Base-by-base conservation (phyloP, 2,329 filamentous ascomycete genomes). In the Apiospora marii region DNA sequence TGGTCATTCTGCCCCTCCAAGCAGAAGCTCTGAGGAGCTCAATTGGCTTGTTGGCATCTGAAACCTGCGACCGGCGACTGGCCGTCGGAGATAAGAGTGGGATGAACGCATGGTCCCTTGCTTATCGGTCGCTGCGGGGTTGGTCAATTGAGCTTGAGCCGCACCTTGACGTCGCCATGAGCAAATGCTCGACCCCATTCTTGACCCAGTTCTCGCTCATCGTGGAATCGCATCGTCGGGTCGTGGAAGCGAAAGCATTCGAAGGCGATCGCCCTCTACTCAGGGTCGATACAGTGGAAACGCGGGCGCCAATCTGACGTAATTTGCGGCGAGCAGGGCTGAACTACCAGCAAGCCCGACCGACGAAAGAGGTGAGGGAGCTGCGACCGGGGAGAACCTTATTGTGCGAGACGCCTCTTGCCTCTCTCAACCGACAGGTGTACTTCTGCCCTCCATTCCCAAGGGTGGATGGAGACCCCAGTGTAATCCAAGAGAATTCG, bases 211-310 rank as follows among this genome's bases (percentile, higher is more conserved):
- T 34, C n/a, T 16, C 22, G 22, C 2, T 19, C 58, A 61, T 64
- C 30, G 58, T 64, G 34, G 58, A 64, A 64, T 64, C 58, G 58
- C 30, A 64, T 64, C 58, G 58, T 64, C 34, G 58, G 58, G 58
- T 41, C 30, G 34, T 64, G 22, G 58, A 64, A 64, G 6, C 30
- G 10, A 64, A 64, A 41, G 8, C n/a, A 30, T 16, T 16, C 1
- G 13, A n/a, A 37, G 10, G 6, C 19, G 58, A 64, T 64, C 58
- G 58, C 30, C 53, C 58, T 64, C 16, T 37, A n/a, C 19, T 37
- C 16, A 37, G 3, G 34, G 58, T 19, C 1, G 34, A 64, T 64
- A n/a, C 58, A 64, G 58, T 64, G 58, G 58, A 64, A 58, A 37
- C 58, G 14, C 19, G 8, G 58, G 34, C 4, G 22, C 19, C 58